A percentile compares a stretch with the other conserved stretches of the same genome.
Conservation (phyloP, 805 yeast genomes). For the Yamadazyma nakazawae region DNA sequence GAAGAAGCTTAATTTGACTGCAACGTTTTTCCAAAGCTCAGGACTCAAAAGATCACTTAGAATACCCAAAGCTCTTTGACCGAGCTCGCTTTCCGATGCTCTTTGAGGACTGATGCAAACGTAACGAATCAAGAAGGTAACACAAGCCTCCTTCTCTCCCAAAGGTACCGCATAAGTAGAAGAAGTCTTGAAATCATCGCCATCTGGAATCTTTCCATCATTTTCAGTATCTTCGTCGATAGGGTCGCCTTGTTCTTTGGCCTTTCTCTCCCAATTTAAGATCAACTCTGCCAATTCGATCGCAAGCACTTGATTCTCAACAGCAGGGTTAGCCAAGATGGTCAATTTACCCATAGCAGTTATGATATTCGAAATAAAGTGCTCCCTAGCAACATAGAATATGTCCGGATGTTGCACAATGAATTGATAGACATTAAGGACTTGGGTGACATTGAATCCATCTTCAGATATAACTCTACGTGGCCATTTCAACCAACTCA, state of each 20-base stretch:
- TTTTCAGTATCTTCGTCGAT: conserved; percentile 5
- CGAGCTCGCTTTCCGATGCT: conserved; percentile 78
- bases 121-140: conserved; percentile 82
- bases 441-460: conserved; percentile 82
- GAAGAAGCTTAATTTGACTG: conserved; percentile 81
- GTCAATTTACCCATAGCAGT: conserved; percentile 91
- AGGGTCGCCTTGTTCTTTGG: conserved; percentile 17
- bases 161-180: conserved; percentile 62
- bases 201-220: conserved; percentile 4
- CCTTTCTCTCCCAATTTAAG: conserved; percentile 75
- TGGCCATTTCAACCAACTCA: conserved; percentile 90
- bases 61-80: conserved; percentile 77
- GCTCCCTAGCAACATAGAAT: conserved; percentile 83
- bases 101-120: conserved; percentile 83
- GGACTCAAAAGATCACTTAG: conserved; percentile 70
- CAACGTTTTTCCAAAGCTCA: conserved; percentile 81
- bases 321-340: conserved; percentile 67
- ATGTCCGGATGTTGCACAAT: conserved; percentile 81
- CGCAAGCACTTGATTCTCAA: conserved; percentile 81
- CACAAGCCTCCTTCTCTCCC: conserved; percentile 82
- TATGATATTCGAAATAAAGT: conserved; percentile 83
- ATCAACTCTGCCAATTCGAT: conserved; percentile 86
- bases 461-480: conserved; percentile 89
- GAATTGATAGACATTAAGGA: conserved; percentile 82
- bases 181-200: conserved; percentile 43